Evolutionary conservation across 129 eudicot genomes (phyloP).

Genomic region (Mikania micrantha): DNA sequence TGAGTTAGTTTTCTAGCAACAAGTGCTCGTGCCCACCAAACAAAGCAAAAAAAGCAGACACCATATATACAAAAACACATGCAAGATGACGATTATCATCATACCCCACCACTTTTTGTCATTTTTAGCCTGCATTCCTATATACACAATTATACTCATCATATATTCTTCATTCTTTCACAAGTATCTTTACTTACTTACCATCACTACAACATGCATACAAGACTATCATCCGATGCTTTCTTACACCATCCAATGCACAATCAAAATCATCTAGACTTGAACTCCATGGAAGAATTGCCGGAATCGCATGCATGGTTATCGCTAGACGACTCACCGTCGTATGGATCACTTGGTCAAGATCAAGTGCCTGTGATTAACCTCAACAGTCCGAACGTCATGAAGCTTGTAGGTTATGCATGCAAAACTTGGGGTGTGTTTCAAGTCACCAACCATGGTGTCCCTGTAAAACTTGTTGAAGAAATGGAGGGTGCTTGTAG

Average conservation of each 20-base stretch:
- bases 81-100: conserved; percentile 2
- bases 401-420: conserved; percentile 59
- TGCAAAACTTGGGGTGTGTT: conserved; percentile 84
- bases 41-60: background rate
- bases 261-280: conserved; percentile 41
- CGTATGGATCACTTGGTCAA: background rate
- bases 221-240: conserved; percentile 31
- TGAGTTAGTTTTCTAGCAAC: no score
- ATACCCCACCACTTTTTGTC: conserved; percentile 30
- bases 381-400: conserved; percentile 41
- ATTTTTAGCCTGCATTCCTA: conserved; percentile 17
- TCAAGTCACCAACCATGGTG: conserved; percentile 59
- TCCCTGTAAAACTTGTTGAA: conserved; percentile 34
- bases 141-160: conserved; percentile 35
- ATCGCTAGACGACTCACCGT: background rate
- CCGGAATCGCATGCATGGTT: conserved; percentile 87
- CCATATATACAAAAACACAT: background rate
- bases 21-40: no score
- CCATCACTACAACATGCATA: conserved; percentile 28
- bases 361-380: conserved; percentile 44
- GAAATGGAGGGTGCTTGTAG: conserved; percentile 34
- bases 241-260: conserved; percentile 14
- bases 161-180: conserved; percentile 18
- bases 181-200: background rate
- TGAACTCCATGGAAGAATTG: conserved; percentile 51